These are phyloP conservation scores for Fusarium protoensiforme DNA, from an alignment of 2,329 filamentous ascomycete genomes.

Conservation along the genomic window DNA sequence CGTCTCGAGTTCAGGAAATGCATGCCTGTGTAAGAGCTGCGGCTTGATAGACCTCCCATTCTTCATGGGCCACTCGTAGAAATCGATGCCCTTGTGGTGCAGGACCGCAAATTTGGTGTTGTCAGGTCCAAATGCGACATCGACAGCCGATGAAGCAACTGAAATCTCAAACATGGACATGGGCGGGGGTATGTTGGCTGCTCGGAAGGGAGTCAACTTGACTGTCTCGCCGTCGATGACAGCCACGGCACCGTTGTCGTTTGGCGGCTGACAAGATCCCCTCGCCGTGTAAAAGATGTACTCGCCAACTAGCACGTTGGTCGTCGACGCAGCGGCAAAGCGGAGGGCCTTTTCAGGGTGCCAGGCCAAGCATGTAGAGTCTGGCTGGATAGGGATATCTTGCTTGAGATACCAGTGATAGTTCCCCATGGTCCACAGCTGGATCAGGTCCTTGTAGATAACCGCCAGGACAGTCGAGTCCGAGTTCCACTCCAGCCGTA, in stretches of 20 bases:
- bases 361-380: constrained; percentile 68
- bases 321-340: constrained; percentile 66
- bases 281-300: constrained; percentile 75
- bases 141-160: constrained; percentile 71
- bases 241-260: constrained; percentile 82
- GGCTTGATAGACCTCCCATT: constrained; percentile 62
- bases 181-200: constrained; percentile 89
- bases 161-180: constrained; percentile 85
- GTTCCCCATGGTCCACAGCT: constrained; percentile 97
- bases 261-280: constrained; percentile 75
- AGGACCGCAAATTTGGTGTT: constrained; percentile 78
- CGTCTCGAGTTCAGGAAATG: constrained; percentile 50
- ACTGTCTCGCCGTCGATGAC: constrained; percentile 85
- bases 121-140: constrained; percentile 77
- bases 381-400: constrained; percentile 68
- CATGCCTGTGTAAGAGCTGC: constrained; percentile 51
- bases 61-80: constrained; percentile 77
- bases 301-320: constrained; percentile 68
- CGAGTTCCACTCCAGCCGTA: constrained; percentile 85
- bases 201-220: constrained; percentile 86
- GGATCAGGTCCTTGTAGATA: constrained; percentile 77
- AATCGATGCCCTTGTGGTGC: constrained; percentile 71
- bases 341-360: constrained; percentile 86
- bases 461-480: constrained; percentile 93
- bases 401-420: constrained; percentile 99